Evolutionary conservation across 108 stramenopile species (phyloP), one percentile per base, ranked within the genome.

Genomic region (Skeletonema costatum): DNA sequence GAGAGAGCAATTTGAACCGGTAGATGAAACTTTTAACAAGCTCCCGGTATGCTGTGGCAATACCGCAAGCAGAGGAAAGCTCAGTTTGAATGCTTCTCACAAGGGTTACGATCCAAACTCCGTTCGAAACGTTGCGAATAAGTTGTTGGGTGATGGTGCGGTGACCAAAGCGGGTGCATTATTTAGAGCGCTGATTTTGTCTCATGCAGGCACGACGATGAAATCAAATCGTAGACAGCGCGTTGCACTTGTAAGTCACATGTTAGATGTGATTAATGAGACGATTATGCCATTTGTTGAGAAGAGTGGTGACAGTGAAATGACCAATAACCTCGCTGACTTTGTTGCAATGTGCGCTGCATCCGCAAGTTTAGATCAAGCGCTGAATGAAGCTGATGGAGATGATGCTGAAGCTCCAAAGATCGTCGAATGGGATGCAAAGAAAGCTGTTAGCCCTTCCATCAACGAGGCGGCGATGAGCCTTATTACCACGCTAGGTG

Each of bases 401-500:
- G 80, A 9, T 63, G 68, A 75, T 42, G 35, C 33, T n/a, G 62
- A 70, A 66, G 66, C 30, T 4, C 32, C 32, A 7, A 51, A 32
- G 9, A 58, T 17, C 19, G 32, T 25, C 32, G 68, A 38, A 14
- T 21, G 29, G 13, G 56, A 60, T 35, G 36, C 50, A 19, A 35
- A 59, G 32, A 76, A 69, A 32, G 25, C 17, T 13, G 76, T 90
- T 5, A 89, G 91, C 61, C 56, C 64, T 12, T 68, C 72, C 5
- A 51, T 91, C 2, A 89, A 95, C 35, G 32, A 73, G 17, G 77
- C 87, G 19, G 84, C 91, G 6, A 77, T 68, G 32, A 90, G 90
- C 38, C 80, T 95, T 31, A 71, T 91, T 9, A 61, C 66, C 10
- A 79, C 88, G 35, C 75, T 95, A 39, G 93, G 89, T 33, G 72